Percentiles rank a stretch among this genome's conserved stretches.
These are phyloP conservation scores for Stygiomarasmius scandens DNA, from an alignment of 1,284 basidiomycete species.

Conservation along the genomic window DNA sequence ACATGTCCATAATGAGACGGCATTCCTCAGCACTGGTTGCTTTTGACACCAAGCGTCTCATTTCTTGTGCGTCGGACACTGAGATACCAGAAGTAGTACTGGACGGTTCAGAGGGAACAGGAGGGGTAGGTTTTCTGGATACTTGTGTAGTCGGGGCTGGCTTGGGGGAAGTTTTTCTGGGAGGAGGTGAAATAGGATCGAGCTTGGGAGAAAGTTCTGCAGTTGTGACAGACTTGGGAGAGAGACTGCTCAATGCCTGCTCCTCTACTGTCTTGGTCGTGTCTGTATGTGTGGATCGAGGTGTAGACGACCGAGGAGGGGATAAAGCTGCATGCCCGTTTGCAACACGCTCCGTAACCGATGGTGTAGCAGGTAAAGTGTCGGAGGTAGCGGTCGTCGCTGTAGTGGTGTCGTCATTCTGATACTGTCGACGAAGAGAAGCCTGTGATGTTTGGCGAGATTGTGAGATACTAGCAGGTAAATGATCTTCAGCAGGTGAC, in stretches of 20 bases:
- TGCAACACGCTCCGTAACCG: no score
- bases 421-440: neutral
- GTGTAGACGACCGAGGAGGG: no score
- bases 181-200: slow-evolving; percentile 20
- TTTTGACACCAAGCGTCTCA: slow-evolving; percentile 68
- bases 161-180: slow-evolving; percentile 11
- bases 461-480: slow-evolving; percentile 11
- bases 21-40: slow-evolving; percentile 84
- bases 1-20: slow-evolving; percentile 80
- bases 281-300: no score
- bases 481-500: slow-evolving; percentile 37
- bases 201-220: neutral
- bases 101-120: neutral
- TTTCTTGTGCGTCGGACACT: slow-evolving; percentile 54
- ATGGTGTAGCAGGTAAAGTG: neutral
- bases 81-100: slow-evolving; percentile 25
- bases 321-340: no score
- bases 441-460: slow-evolving; percentile 4
- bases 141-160: no score
- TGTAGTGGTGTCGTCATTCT: neutral
- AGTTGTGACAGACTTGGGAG: no score
- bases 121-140: no score
- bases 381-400: neutral
- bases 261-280: neutral
- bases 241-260: no score